A percentile compares a stretch with the other conserved stretches of the same genome.
phyloP scores from a whole-genome alignment of 768 basidiomycete genomes.

The Xerocomellus chrysenteron region DNA sequence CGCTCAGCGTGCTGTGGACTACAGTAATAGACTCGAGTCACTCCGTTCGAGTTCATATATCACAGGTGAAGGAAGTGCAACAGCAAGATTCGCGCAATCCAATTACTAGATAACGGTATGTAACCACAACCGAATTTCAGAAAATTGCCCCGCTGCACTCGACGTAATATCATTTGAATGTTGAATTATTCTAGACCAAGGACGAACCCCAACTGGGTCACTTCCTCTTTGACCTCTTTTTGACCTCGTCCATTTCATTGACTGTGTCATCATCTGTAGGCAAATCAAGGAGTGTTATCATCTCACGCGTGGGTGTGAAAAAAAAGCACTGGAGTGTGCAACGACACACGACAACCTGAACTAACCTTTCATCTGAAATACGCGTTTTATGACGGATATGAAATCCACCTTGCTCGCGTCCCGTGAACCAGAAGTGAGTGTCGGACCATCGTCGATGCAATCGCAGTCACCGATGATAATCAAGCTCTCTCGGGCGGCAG shows the following conservation, averaged over 20 bases:
- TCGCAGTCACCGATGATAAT: fast-evolving
- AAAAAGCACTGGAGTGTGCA: neutral
- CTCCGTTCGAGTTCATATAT: neutral
- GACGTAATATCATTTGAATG: constrained; percentile 1
- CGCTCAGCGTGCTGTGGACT: constrained; percentile 5
- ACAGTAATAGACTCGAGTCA: neutral
- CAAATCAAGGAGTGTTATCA: neutral
- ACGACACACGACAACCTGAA: neutral
- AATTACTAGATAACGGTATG: constrained; percentile 6
- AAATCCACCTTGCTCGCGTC: constrained; percentile 12
- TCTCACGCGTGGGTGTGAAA: neutral
- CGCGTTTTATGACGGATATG: constrained; percentile 6
- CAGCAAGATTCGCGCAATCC: neutral
- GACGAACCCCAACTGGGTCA: neutral
- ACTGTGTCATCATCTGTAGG: neutral
- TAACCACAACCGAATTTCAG: neutral
- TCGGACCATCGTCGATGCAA: neutral
- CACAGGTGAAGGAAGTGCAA: neutral
- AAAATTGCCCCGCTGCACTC: neutral
- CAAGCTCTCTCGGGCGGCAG: constrained; percentile 21
- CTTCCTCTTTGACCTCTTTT: too few species aligned
- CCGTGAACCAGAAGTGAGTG: neutral
- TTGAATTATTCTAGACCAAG: neutral
- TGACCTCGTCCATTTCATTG: too few species aligned
- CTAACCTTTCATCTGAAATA: constrained; percentile 9